Conservation (phyloP, 78 protist genomes). For the Chrysochromulina tobinii region DNA sequence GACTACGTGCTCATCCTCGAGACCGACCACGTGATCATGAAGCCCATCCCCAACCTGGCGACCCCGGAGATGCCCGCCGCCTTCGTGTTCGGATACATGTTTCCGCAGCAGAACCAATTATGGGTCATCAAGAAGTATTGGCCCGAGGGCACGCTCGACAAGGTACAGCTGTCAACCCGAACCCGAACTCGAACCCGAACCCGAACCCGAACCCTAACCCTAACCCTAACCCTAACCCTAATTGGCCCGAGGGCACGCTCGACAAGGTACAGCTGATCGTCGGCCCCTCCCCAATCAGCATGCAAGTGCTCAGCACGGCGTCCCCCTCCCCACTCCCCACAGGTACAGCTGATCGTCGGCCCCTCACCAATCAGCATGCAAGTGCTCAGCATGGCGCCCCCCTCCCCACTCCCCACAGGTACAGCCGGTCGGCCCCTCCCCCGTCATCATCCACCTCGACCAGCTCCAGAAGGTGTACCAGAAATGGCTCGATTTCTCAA, state of each 20-base stretch:
- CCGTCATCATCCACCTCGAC: neutral
- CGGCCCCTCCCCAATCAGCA: too few relatives aligned
- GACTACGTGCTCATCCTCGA: neutral
- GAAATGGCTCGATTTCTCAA: neutral
- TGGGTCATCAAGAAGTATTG: neutral
- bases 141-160: neutral
- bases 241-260: neutral
- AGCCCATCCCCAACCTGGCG: slow-evolving; percentile 11
- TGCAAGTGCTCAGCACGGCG: too few relatives aligned
- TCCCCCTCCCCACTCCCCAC: too few relatives aligned
- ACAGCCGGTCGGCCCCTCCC: slow-evolving; percentile 14
- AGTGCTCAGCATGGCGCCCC: too few relatives aligned
- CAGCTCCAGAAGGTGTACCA: neutral
- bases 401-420: neutral
- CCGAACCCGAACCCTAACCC: too few relatives aligned
- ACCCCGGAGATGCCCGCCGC: neutral
- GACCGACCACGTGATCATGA: slow-evolving; percentile 17
- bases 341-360: neutral
- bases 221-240: too few relatives aligned
- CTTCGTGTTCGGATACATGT: neutral
- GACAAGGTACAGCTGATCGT: too few relatives aligned
- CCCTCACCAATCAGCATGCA: too few relatives aligned
- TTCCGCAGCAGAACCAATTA: neutral
- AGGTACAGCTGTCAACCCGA: too few relatives aligned
- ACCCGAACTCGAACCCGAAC: too few relatives aligned